phyloP scores from a whole-genome alignment of 768 basidiomycete species.

The Amanita subjunquillea region DNA sequence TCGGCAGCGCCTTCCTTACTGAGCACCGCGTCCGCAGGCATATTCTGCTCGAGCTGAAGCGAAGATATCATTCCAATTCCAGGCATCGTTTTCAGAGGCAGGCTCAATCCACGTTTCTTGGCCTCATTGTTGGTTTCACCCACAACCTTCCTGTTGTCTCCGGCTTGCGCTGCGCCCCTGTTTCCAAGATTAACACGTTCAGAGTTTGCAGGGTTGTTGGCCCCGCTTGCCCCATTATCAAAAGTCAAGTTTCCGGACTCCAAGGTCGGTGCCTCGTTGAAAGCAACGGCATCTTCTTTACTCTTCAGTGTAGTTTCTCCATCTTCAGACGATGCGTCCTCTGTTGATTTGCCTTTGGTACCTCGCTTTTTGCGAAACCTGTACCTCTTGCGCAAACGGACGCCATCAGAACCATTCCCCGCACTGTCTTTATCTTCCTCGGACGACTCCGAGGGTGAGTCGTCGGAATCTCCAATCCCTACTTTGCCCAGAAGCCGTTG shows the following conservation, averaged over 20 bases:
- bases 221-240: neutral
- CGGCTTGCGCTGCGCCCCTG: neutral
- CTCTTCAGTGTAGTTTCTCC: constrained; percentile 15
- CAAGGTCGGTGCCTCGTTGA: neutral
- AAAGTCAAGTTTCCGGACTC: neutral
- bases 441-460: constrained; percentile 26
- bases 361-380: constrained; percentile 2
- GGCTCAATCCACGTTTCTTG: constrained; percentile 12
- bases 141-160: constrained; percentile 2
- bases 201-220: neutral
- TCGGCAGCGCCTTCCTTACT: constrained; percentile 67
- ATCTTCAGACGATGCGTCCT: constrained; percentile 13
- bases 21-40: constrained; percentile 84
- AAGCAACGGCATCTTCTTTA: constrained; percentile 8
- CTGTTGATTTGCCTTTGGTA: neutral
- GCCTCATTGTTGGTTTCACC: constrained; percentile 17
- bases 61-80: constrained; percentile 28
- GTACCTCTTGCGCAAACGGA: constrained; percentile 4
- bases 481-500: constrained; percentile 70
- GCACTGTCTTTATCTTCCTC: constrained; percentile 24
- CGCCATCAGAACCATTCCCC: constrained; percentile 11
- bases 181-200: neutral
- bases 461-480: constrained; percentile 53
- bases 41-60: constrained; percentile 62
- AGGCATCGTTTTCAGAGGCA: constrained; percentile 28